Percentiles rank a stretch among this genome's conserved stretches.
phyloP scores from a whole-genome alignment of 2,329 filamentous ascomycete genomes.

The Aspergillus aculeatinus region DNA sequence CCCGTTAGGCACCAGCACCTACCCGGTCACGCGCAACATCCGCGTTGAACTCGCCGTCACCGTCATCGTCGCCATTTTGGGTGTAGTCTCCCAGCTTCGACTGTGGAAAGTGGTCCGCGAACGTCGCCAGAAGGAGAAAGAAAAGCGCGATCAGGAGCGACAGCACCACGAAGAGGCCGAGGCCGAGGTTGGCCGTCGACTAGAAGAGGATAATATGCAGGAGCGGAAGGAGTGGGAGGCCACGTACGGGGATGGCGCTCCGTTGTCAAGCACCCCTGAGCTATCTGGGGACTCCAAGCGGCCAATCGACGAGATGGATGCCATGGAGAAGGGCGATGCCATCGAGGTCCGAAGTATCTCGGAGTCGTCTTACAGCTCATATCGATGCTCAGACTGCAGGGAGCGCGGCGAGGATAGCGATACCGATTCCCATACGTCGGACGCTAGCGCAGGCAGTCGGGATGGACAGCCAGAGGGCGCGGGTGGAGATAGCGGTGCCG shows the following conservation, averaged over 20 bases:
- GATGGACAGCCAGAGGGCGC: slow-evolving; percentile 2
- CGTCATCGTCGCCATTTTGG: slow-evolving; percentile 70
- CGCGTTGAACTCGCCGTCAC: slow-evolving; percentile 78
- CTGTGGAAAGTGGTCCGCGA: slow-evolving; percentile 77
- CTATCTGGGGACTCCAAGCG: slow-evolving; percentile 21
- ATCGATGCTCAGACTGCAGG: slow-evolving; percentile 22
- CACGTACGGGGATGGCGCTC: slow-evolving; percentile 62
- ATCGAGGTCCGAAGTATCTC: slow-evolving; percentile 27
- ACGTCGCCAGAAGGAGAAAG: slow-evolving; percentile 48
- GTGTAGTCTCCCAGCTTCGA: slow-evolving; percentile 79
- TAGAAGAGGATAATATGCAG: slow-evolving; percentile 46
- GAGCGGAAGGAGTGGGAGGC: slow-evolving; percentile 68
- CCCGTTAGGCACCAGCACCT: slow-evolving; percentile 71
- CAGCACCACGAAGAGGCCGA: slow-evolving; percentile 64
- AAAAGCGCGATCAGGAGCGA: slow-evolving; percentile 50
- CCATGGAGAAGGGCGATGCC: slow-evolving; percentile 23
- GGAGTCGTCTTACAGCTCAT: slow-evolving; percentile 18
- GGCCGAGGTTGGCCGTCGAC: slow-evolving; percentile 64
- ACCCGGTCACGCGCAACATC: slow-evolving; percentile 83
- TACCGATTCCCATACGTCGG: slow-evolving; percentile 12
- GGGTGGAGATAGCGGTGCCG: background rate
- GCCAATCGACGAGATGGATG: slow-evolving; percentile 11
- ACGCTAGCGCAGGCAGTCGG: slow-evolving; percentile 2
- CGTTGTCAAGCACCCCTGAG: slow-evolving; percentile 26
- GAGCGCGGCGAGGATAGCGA: slow-evolving; percentile 16